These are phyloP conservation scores for Chalaropsis ovoidea DNA, from an alignment of 2,329 filamentous ascomycete genomes.

Conservation along the genomic window DNA sequence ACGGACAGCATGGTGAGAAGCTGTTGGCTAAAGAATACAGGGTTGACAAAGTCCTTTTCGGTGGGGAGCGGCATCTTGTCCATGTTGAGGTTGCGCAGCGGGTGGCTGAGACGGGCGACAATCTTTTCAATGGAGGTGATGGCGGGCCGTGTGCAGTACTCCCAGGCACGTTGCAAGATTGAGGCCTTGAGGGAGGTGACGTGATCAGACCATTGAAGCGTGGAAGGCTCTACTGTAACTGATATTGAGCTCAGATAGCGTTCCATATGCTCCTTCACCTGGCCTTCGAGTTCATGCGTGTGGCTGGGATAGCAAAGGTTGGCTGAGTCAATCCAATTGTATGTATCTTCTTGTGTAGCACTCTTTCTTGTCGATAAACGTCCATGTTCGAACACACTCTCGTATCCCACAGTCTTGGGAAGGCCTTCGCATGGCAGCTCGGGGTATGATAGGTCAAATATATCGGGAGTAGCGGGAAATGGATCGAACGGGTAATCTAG, in stretches of 20 bases:
- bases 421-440: not conserved
- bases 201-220: not conserved
- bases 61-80: not conserved
- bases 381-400: not conserved
- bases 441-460: not conserved
- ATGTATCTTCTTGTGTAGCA: not conserved
- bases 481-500: not conserved
- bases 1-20: not conserved
- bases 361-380: not conserved
- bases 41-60: not conserved
- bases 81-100: conserved; percentile 3
- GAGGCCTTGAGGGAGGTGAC: not conserved
- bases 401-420: not conserved
- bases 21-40: not conserved
- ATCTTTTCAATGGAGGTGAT: conserved; percentile 8
- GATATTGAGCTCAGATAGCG: not conserved
- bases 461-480: not conserved
- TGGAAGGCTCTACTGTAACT: not conserved
- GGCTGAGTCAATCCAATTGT: not conserved
- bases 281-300: not conserved
- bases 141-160: conserved; percentile 3
- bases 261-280: conserved; percentile 5
- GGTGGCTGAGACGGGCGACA: not conserved
- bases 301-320: not conserved
- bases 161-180: not conserved